Percentiles rank a stretch among this genome's conserved stretches.
These are phyloP conservation scores for Lignosus rhinocerotis DNA, from an alignment of 1,284 basidiomycete species.

Conservation along the genomic window DNA sequence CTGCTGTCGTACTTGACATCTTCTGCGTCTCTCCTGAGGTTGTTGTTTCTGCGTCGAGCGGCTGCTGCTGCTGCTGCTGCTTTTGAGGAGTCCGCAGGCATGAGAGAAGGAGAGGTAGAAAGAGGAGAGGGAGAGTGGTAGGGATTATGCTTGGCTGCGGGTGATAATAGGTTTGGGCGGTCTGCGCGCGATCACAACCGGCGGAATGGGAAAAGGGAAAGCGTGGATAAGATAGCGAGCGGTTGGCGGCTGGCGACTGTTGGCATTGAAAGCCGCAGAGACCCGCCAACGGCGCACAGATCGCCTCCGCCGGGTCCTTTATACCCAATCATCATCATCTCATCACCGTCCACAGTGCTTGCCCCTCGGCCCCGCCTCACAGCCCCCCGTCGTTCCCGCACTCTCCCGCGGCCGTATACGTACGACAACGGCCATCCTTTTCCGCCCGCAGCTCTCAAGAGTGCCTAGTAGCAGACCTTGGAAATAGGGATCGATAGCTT, in stretches of 20 bases:
- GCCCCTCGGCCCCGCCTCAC: neutral
- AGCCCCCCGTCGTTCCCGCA: neutral
- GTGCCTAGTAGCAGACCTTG: too few relatives aligned
- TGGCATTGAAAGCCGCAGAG: neutral
- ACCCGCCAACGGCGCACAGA: neutral
- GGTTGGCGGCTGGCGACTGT: neutral
- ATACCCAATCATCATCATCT: conserved; percentile 11
- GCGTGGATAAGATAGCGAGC: conserved; percentile 1
- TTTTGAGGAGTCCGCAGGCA: conserved; percentile 36
- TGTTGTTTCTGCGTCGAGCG: conserved; percentile 28
- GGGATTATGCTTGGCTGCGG: conserved; percentile 19
- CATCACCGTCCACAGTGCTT: neutral
- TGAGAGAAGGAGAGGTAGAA: conserved; percentile 22
- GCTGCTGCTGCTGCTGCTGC: conserved; percentile 25
- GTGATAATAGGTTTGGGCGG: conserved; percentile 18
- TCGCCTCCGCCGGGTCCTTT: conserved; percentile 12
- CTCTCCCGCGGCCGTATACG: too few relatives aligned
- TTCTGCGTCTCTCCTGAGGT: conserved; percentile 29
- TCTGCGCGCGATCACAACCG: conserved; percentile 17
- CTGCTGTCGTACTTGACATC: conserved; percentile 33
- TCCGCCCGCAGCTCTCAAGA: neutral
- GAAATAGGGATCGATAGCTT: too few relatives aligned
- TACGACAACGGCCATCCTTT: neutral
- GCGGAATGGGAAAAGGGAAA: conserved; percentile 14
- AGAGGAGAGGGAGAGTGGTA: conserved; percentile 3